phyloP scores from a whole-genome alignment of 805 yeast species.

The Myxozyma mucilagina region DNA sequence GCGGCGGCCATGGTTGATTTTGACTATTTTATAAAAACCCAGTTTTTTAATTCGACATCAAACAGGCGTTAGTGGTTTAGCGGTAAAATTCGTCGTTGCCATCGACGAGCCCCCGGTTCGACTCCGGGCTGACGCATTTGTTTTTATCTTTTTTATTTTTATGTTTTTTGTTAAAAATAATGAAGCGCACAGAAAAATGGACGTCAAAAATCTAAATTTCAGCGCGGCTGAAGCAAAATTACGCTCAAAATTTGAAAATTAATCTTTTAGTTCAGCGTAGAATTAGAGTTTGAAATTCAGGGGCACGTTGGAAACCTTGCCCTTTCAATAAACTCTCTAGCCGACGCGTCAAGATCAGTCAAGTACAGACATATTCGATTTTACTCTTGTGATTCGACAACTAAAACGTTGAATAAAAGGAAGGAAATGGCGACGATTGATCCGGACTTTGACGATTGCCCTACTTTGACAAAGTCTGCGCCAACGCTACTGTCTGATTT shows the following conservation, averaged over 20 bases:
- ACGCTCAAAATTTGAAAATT: too few relatives aligned
- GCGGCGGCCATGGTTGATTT: too few relatives aligned
- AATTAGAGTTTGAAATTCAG: too few relatives aligned
- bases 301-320: neutral
- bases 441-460: slow-evolving; percentile 29
- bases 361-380: neutral
- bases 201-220: too few relatives aligned
- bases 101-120: slow-evolving; percentile 62
- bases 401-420: neutral
- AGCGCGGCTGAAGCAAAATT: too few relatives aligned
- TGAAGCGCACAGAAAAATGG: too few relatives aligned
- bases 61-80: slow-evolving; percentile 54
- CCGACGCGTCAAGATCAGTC: neutral
- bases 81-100: slow-evolving; percentile 60
- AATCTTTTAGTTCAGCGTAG: too few relatives aligned
- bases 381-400: too few relatives aligned
- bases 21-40: neutral
- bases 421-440: slow-evolving; percentile 7
- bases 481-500: slow-evolving; percentile 19
- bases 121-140: slow-evolving; percentile 56
- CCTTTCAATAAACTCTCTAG: neutral
- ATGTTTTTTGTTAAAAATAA: neutral
- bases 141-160: neutral
- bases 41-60: neutral
- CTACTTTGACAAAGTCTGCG: slow-evolving; percentile 23